Conservation (phyloP, 208 protist species). For the Acanthamoeba culbertsoni region DNA sequence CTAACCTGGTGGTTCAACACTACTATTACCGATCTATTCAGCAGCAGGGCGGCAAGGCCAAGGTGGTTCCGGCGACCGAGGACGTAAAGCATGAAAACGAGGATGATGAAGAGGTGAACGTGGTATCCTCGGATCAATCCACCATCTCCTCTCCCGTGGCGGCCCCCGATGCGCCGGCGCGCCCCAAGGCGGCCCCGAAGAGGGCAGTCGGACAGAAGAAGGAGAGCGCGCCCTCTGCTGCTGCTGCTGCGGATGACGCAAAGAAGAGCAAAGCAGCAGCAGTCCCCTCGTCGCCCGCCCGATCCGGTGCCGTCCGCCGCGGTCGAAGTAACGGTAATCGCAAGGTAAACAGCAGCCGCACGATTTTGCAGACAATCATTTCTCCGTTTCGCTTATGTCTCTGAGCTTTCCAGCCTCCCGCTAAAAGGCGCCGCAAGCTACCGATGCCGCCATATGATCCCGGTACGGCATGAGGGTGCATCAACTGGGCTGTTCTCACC, state of each 20-base stretch:
- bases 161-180: not conserved
- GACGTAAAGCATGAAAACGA: not conserved
- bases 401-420: not conserved
- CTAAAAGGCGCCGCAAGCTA: not conserved
- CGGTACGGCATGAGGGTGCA: no score
- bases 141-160: not conserved
- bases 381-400: not conserved
- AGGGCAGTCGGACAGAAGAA: no score
- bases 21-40: no score
- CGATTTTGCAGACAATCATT: not conserved
- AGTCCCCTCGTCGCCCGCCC: not conserved
- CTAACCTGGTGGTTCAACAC: no score
- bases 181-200: not conserved
- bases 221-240: no score
- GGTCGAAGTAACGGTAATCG: not conserved
- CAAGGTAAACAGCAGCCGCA: not conserved
- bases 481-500: no score
- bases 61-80: not conserved
- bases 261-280: no score
- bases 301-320: not conserved
- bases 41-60: no score
- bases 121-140: not conserved
- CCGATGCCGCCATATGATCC: conserved; percentile 5
- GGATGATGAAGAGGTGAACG: not conserved
- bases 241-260: no score